These are phyloP conservation scores for Debaryomyces psychrophilus DNA, from an alignment of 1,139 yeast species.

Conservation along the genomic window DNA sequence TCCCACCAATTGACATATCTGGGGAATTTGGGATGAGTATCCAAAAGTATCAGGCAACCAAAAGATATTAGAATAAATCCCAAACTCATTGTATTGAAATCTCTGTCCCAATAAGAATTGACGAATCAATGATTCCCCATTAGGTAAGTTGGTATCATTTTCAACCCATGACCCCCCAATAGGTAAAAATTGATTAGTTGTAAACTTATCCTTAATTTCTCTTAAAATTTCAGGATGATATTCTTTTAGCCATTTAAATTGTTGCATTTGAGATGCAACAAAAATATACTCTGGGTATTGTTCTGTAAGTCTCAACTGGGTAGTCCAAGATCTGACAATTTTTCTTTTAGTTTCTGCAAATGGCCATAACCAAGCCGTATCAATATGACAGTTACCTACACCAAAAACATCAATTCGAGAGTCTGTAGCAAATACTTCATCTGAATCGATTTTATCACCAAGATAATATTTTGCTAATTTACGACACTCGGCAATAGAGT, in stretches of 20 bases:
- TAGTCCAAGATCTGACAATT: conserved; percentile 92
- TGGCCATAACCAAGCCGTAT: conserved; percentile 98
- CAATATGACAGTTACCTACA: conserved; percentile 94
- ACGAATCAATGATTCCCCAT: conserved; percentile 86
- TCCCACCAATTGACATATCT: conserved; percentile 82
- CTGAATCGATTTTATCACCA: conserved; percentile 66
- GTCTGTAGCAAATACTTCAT: conserved; percentile 55
- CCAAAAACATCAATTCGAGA: conserved; percentile 61
- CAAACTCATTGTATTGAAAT: conserved; percentile 78
- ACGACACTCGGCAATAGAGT: conserved; percentile 62
- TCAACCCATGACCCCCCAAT: conserved; percentile 99
- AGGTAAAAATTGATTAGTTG: conserved; percentile 78
- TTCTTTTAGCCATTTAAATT: conserved; percentile 84
- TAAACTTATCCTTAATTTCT: conserved; percentile 65
- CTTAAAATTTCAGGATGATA: conserved; percentile 82
- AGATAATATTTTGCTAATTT: conserved; percentile 63
- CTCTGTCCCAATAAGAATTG: conserved; percentile 92
- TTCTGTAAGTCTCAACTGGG: conserved; percentile 83
- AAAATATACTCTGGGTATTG: conserved; percentile 90
- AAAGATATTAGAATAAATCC: conserved; percentile 69
- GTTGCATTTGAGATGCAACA: conserved; percentile 96
- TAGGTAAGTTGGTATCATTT: conserved; percentile 91
- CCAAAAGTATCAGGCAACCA: conserved; percentile 99
- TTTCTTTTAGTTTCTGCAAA: conserved; percentile 93
- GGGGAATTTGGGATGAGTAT: conserved; percentile 93